These are phyloP conservation scores for Diutina rugosa DNA, from an alignment of 1,139 yeast genomes.

Conservation along the genomic window DNA sequence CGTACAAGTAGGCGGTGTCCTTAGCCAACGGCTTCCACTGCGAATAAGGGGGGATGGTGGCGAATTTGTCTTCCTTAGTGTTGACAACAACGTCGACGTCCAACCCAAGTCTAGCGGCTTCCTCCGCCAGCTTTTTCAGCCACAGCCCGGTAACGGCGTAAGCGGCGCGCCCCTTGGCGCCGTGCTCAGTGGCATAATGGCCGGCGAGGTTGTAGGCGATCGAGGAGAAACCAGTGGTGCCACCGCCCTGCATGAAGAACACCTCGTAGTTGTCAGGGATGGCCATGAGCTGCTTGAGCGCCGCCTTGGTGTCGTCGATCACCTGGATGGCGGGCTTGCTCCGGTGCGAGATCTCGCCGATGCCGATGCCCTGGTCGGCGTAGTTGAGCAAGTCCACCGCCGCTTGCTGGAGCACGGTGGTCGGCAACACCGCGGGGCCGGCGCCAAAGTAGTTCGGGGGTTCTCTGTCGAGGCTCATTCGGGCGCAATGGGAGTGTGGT, in stretches of 20 bases:
- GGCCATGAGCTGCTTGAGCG: conserved; percentile 46
- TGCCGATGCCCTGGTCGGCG: conserved; percentile 61
- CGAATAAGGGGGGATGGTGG: conserved; percentile 53
- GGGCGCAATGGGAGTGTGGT: not conserved
- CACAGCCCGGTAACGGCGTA: conserved; percentile 88
- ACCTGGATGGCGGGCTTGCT: conserved; percentile 70
- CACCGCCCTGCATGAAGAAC: conserved; percentile 94
- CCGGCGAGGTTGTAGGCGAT: conserved; percentile 77
- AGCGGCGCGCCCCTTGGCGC: conserved; percentile 68
- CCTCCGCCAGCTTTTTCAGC: conserved; percentile 82
- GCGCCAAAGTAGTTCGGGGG: conserved; percentile 89
- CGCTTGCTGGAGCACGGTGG: conserved; percentile 73
- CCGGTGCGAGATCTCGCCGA: conserved; percentile 94
- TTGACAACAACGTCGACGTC: conserved; percentile 61
- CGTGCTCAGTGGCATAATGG: conserved; percentile 52
- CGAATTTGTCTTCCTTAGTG: conserved; percentile 38
- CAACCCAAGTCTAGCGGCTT: conserved; percentile 73
- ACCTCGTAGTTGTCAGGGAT: conserved; percentile 92
- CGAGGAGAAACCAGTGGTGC: conserved; percentile 89
- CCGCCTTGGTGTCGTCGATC: conserved; percentile 62
- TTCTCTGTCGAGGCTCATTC: not conserved
- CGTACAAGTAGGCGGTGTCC: conserved; percentile 68
- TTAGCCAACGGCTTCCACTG: conserved; percentile 41
- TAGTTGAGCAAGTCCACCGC: conserved; percentile 70
- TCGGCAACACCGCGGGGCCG: conserved; percentile 90